Percentiles rank a stretch among this genome's conserved stretches.
phyloP scores from a whole-genome alignment of 1,284 basidiomycete species.

The Puccinia novopanici region DNA sequence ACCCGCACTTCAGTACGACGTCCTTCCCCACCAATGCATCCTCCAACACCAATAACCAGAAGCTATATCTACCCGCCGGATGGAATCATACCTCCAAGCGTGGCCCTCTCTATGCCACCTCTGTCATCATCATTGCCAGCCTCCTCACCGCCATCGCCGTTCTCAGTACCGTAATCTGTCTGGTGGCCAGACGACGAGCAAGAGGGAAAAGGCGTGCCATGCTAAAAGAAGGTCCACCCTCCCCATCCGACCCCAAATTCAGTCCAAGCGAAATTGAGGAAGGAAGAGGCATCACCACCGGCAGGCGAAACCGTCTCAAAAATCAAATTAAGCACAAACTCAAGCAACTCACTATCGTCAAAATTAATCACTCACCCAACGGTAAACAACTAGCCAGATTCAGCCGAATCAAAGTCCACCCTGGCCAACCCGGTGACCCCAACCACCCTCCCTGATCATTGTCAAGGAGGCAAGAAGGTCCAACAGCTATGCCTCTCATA shows the following conservation, averaged over 20 bases:
- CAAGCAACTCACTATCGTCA: slow-evolving; percentile 25
- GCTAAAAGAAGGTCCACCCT: not conserved
- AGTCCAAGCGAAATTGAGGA: slow-evolving; percentile 9
- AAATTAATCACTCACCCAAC: slow-evolving; percentile 8
- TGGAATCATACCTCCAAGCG: slow-evolving; percentile 49
- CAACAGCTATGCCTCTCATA: not conserved
- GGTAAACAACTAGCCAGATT: slow-evolving; percentile 2
- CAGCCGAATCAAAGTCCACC: not conserved
- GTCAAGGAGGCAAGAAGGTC: slow-evolving; percentile 8
- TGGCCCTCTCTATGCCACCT: slow-evolving; percentile 41
- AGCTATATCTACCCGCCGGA: slow-evolving; percentile 49
- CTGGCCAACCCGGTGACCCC: not conserved
- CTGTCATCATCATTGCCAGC: slow-evolving; percentile 43
- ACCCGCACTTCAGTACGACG: slow-evolving; percentile 6
- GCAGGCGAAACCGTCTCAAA: not conserved
- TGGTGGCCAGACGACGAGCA: slow-evolving; percentile 20
- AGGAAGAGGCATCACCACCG: not conserved
- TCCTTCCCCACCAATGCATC: not conserved
- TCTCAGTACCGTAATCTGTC: slow-evolving; percentile 13
- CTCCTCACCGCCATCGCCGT: slow-evolving; percentile 39
- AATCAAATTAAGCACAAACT: not conserved
- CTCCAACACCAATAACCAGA: slow-evolving; percentile 5
- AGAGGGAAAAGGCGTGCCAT: not conserved
- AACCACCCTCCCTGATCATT: slow-evolving; percentile 9
- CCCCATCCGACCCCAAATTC: not conserved